Base-by-base conservation (phyloP, 495 filamentous ascomycete species). In the Penicillium antarcticum region DNA sequence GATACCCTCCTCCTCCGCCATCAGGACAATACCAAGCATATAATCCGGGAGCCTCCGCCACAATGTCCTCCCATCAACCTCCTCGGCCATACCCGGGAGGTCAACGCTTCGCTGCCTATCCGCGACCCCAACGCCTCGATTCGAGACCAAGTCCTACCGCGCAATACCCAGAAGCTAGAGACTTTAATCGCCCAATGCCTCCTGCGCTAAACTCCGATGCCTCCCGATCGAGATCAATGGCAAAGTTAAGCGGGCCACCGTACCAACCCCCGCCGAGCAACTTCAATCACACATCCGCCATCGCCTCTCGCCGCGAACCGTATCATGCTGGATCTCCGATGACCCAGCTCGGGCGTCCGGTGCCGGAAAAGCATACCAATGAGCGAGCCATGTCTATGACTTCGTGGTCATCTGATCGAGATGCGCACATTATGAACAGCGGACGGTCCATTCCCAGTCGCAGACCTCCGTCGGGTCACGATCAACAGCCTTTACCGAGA, bases 321-420 rank as follows among this genome's bases (percentile, higher is more conserved):
- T 91, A 94, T 69, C 74, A 80, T 49, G 63, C 73, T 58, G 73
- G 70, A 41, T 69, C 65, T 47, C 85, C 88, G 31, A 80, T 90
- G 61, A 97, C 91, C 23, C 95, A 92, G 18, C 89, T 95, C 65
- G 95, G 95, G 13, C 81, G 95, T 44, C 70, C 90, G 21, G 89
- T 99, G 1, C 95, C 95, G 6, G 92, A 96, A 56, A 82, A 91
- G 39, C 87, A 94, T 61, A 86, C 43, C 26, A 69, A 97, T 61
- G 92, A 97, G 62, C 81, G 95, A 42, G 83, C 94, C 42, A 97
- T 97, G 94, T 95, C 92, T 23, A 85, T 99, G 83, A 91, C 85
- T 13, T 87, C 87, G 2, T 96, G 96, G 64, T 78, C 85, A 13
- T 71, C 84, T 52, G 88, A 92, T 52, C 79, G 82, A 41, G 89